Percentiles rank a stretch among this genome's conserved stretches.
phyloP scores from a whole-genome alignment of 2,329 filamentous ascomycete genomes.

The Lachnellula arida region DNA sequence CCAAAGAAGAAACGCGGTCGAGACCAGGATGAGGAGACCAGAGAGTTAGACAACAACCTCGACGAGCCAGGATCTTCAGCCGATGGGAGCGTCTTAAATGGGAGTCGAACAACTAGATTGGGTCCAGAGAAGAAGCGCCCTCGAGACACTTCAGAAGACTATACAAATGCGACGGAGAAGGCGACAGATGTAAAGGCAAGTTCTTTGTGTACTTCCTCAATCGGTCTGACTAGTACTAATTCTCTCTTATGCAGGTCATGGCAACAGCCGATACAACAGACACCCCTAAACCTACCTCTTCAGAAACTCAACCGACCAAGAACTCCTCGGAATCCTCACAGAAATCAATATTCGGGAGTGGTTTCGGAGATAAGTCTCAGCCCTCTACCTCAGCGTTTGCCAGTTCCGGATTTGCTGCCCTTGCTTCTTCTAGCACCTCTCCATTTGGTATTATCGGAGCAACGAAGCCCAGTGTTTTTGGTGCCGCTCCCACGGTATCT shows the following conservation, averaged over 20 bases:
- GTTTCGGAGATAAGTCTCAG: constrained; percentile 30
- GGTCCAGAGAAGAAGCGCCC: constrained; percentile 64
- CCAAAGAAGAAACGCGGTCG: constrained; percentile 60
- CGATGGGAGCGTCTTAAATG: constrained; percentile 38
- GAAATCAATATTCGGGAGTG: constrained; percentile 18
- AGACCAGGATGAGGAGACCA: constrained; percentile 41
- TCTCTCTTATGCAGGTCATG: constrained; percentile 9
- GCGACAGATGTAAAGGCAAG: constrained; percentile 20
- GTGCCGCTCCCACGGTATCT: constrained; percentile 36
- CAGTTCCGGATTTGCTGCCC: constrained; percentile 62
- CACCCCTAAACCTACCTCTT: constrained; percentile 1
- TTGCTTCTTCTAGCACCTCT: constrained; percentile 56
- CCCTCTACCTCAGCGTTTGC: constrained; percentile 61
- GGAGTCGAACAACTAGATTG: constrained; percentile 36
- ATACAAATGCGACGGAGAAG: constrained; percentile 24
- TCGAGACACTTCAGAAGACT: constrained; percentile 42
- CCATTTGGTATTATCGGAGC: constrained; percentile 56
- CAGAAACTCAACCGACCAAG: constrained; percentile 7
- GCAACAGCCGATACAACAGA: constrained; percentile 3
- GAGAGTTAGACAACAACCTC: constrained; percentile 33
- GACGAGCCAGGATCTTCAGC: constrained; percentile 35
- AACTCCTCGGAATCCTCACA: constrained; percentile 13
- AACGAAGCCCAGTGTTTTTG: constrained; percentile 47
- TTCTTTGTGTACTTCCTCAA: neutral
- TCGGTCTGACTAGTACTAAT: constrained; percentile 5